Evolutionary conservation across 2,329 filamentous ascomycete species (phyloP), one percentile per base, ranked within the genome.

Genomic region (Fusarium sp.): DNA sequence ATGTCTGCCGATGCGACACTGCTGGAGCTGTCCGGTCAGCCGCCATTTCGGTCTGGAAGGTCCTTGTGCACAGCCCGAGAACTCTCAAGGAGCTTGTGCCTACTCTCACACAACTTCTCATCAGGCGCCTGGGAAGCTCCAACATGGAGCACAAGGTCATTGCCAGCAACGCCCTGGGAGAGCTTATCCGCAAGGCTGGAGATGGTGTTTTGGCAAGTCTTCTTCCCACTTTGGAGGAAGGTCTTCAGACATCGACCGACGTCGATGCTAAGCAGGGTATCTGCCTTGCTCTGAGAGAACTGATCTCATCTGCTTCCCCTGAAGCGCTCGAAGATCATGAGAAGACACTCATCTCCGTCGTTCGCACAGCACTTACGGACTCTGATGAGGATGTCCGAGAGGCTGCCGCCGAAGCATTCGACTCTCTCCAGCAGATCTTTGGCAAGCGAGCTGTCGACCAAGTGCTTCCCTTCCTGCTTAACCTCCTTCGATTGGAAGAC

Each of bases 81-180:
- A 98, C 94, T 16, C 91, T 99, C 79, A 98, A 98, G 85, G 96
- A 99, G 81, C 90, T 99, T 79, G 93, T 98, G 56, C 96, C 96
- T 52, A 98, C 95, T 1, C 92, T 99, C 70, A 97, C 95, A 7
- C 95, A 98, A 82, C 91, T 99, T 73, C 93, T 99, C 77, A 98
- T 99, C 81, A 92, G 94, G 69, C 93, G 96, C 58, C 89, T 99
- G 76, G 96, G 95, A 71, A 98, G 95, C 82, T 93, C 95, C 54
- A 98, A 98, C 80, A 95, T 97, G 92, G 96, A 99, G 83, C 96
- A 99, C 83, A 98, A 98, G 87, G 93, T 98, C 77, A 99, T 99
- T 87, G 96, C 97, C 75, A 96, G 96, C 82, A 98, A 98, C 82
- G 95, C 96, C 58, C 89, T 99, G 65, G 96, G 96, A 80, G 96